Conservation (phyloP, 225 moss, liverwort and hornwort species). For the Climacium dendroides region DNA sequence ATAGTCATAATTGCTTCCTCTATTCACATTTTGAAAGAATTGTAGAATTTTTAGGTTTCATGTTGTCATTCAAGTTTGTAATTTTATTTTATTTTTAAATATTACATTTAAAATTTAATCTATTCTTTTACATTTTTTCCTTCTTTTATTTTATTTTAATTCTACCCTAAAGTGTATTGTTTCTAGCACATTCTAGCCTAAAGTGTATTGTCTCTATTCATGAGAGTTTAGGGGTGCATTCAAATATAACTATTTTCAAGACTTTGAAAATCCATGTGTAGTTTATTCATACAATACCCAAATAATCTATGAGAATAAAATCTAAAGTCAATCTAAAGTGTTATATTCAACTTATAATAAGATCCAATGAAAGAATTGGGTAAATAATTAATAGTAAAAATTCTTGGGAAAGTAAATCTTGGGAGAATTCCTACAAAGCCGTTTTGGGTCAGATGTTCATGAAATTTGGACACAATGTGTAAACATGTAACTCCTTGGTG, state of each 20-base stretch:
- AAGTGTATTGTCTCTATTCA: background rate
- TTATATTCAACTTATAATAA: background rate
- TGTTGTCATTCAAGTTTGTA: background rate
- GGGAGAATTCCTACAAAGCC: too few species aligned
- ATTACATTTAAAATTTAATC: accelerated
- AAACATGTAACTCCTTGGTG: too few species aligned
- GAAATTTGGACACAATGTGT: too few species aligned
- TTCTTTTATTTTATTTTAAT: too few species aligned
- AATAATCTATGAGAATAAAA: background rate
- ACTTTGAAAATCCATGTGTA: background rate
- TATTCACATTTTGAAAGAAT: background rate
- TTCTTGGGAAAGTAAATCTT: too few species aligned
- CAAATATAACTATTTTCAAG: background rate
- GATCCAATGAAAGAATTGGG: background rate
- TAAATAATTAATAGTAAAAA: background rate
- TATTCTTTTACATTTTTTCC: too few species aligned
- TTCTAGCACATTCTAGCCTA: background rate
- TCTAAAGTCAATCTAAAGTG: too few species aligned
- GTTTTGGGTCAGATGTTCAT: too few species aligned
- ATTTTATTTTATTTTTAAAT: too few species aligned
- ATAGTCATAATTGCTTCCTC: accelerated
- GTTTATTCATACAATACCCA: background rate
- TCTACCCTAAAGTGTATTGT: background rate
- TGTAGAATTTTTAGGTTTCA: accelerated
- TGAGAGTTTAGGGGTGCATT: accelerated